Conservation (phyloP, 345 rosid genomes). For the Trapa bicornis region DNA sequence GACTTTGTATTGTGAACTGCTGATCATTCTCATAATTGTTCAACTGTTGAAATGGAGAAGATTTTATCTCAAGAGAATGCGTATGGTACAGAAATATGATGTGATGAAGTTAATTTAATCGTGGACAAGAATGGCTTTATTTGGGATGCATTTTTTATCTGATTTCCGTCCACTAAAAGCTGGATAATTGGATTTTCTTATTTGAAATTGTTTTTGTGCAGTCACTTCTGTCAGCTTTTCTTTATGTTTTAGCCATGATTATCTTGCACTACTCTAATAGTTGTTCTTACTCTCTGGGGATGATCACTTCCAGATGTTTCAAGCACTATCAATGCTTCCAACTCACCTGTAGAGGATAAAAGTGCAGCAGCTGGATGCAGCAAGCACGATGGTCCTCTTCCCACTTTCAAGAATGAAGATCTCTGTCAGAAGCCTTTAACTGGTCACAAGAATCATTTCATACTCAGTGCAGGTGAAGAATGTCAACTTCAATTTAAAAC, state of each 20-base stretch:
- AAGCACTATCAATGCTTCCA: slow-evolving; percentile 21
- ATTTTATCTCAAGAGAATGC: not conserved
- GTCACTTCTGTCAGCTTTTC: not conserved
- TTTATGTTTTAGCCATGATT: not conserved
- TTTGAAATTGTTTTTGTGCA: not conserved
- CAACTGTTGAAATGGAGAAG: not conserved
- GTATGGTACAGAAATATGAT: not conserved
- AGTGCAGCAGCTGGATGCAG: slow-evolving; percentile 13
- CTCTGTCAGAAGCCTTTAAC: slow-evolving; percentile 25
- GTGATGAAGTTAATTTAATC: not conserved
- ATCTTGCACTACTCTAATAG: not conserved
- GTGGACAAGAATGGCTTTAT: not conserved
- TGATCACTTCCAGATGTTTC: slow-evolving; percentile 32
- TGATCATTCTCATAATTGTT: not conserved
- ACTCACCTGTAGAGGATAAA: slow-evolving; percentile 31
- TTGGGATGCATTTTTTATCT: not conserved
- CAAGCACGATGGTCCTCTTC: slow-evolving; percentile 17
- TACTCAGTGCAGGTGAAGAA: slow-evolving; percentile 28
- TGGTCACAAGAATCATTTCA: slow-evolving; percentile 14
- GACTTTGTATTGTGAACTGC: not conserved
- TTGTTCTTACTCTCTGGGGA: not conserved
- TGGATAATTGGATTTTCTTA: not conserved
- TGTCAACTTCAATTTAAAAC: slow-evolving; percentile 34
- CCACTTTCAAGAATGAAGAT: slow-evolving; percentile 24
- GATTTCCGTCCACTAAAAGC: not conserved